These are phyloP conservation scores for Isoetes taiwanensis DNA, from an alignment of 75 land plant species.

Conservation along the genomic window DNA sequence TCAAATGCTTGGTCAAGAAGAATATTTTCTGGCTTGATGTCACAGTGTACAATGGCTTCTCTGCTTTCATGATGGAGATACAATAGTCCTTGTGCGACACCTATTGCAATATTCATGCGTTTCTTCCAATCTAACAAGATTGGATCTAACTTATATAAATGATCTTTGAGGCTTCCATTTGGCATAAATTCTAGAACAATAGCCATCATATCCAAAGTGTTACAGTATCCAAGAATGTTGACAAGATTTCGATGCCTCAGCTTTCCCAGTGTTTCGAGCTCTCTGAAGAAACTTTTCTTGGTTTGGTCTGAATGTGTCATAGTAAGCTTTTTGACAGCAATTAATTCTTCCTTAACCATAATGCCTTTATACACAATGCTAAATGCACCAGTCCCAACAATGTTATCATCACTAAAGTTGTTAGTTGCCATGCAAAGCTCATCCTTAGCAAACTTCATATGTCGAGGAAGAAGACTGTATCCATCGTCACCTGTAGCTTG, in stretches of 20 bases:
- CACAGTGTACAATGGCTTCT: not conserved
- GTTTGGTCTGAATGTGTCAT: not conserved
- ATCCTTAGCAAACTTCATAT: not conserved
- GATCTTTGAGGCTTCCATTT: not conserved
- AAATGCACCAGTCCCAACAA: not conserved
- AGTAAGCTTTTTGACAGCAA: not conserved
- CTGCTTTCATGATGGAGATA: not conserved
- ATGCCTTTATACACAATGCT: not conserved
- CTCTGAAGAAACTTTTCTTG: not conserved
- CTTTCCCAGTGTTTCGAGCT: not conserved
- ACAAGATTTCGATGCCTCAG: slow-evolving; percentile 3
- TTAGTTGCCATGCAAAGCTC: not conserved
- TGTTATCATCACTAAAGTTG: not conserved
- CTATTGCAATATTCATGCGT: not conserved
- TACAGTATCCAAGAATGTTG: not conserved
- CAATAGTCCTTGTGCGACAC: not conserved
- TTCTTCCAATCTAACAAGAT: too few relatives aligned
- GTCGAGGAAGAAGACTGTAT: not conserved
- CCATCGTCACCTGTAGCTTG: not conserved
- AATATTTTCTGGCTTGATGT: not conserved
- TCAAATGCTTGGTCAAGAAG: not conserved
- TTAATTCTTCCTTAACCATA: not conserved
- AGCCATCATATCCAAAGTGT: not conserved
- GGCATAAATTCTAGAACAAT: not conserved
- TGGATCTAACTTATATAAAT: too few relatives aligned